Percentiles rank a stretch among this genome's conserved stretches.
Conservation (phyloP, 2,329 filamentous ascomycete species). For the Chrysoporthe austroafricana region DNA sequence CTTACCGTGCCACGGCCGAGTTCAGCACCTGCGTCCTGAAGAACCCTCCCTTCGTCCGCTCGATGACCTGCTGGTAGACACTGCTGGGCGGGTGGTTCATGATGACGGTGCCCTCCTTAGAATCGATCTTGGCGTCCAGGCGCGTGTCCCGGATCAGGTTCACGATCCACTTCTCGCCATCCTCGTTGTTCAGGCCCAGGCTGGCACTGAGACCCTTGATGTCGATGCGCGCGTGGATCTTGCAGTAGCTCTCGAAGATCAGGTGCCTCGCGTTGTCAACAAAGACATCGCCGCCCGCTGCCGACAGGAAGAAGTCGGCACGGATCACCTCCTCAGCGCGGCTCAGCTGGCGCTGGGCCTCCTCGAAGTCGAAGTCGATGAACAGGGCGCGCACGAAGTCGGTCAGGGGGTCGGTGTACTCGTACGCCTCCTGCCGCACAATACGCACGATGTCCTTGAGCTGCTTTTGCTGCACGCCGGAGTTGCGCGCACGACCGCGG, state of each 20-base stretch:
- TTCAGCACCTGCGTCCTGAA: slow-evolving; percentile 96
- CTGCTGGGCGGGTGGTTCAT: slow-evolving; percentile 99
- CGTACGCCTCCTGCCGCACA: slow-evolving; percentile 95
- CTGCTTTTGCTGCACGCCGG: slow-evolving; percentile 92
- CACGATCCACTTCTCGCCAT: slow-evolving; percentile 99
- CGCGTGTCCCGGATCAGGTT: slow-evolving; percentile 98
- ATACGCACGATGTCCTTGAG: slow-evolving; percentile 96
- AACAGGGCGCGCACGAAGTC: slow-evolving; percentile 96
- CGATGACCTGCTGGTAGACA: slow-evolving; percentile 98
- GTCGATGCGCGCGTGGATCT: slow-evolving; percentile 98
- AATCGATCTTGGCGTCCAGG: slow-evolving; percentile 98
- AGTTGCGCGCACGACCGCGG: slow-evolving; percentile 79
- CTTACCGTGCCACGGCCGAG: slow-evolving; percentile 61
- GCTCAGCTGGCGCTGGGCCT: slow-evolving; percentile 85
- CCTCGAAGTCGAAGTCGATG: slow-evolving; percentile 95
- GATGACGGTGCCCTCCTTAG: slow-evolving; percentile 95
- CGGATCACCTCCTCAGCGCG: slow-evolving; percentile 90
- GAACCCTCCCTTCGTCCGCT: slow-evolving; percentile 98
- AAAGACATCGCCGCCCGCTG: slow-evolving; percentile 78
- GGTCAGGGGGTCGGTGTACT: slow-evolving; percentile 94
- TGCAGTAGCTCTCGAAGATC: slow-evolving; percentile 99
- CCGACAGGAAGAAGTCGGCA: slow-evolving; percentile 90
- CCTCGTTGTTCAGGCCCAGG: slow-evolving; percentile 87
- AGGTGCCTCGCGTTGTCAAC: slow-evolving; percentile 93
- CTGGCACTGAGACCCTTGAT: slow-evolving; percentile 95